A percentile compares a stretch with the other conserved stretches of the same genome.
Conservation (phyloP, 352 stramenopile genomes). For the Phytopythium ostracodes region DNA sequence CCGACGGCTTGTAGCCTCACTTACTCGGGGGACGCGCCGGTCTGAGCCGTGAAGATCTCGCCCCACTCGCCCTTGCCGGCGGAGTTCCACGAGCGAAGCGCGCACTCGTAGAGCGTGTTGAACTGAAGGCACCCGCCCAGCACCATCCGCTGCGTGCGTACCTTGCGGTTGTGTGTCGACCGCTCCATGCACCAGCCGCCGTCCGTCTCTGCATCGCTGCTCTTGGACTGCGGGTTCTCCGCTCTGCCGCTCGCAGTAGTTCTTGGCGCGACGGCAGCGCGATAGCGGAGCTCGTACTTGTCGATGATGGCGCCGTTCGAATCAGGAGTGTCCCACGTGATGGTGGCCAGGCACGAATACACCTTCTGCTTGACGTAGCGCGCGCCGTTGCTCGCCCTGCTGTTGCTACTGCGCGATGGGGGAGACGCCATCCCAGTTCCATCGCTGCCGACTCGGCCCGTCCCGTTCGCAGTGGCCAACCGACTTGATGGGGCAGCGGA, state of each 20-base stretch:
- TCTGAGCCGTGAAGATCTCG: slow-evolving; percentile 31
- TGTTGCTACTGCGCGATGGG: background rate
- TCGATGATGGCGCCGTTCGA: slow-evolving; percentile 69
- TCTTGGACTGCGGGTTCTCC: slow-evolving; percentile 6
- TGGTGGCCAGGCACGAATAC: slow-evolving; percentile 47
- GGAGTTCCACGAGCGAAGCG: slow-evolving; percentile 52
- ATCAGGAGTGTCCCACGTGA: slow-evolving; percentile 53
- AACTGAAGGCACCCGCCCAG: slow-evolving; percentile 52
- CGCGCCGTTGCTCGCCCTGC: background rate
- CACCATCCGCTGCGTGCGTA: slow-evolving; percentile 26
- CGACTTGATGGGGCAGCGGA: slow-evolving; percentile 10
- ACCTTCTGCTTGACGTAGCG: slow-evolving; percentile 39
- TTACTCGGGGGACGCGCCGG: slow-evolving; percentile 25
- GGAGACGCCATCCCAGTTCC: background rate
- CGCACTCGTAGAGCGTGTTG: slow-evolving; percentile 50
- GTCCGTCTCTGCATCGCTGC: background rate
- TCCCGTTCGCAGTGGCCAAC: background rate
- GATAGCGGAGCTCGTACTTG: slow-evolving; percentile 68
- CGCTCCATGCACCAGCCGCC: slow-evolving; percentile 38
- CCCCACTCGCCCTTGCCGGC: slow-evolving; percentile 62
- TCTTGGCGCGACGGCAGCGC: background rate
- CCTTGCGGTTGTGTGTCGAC: slow-evolving; percentile 39
- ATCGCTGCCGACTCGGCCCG: background rate
- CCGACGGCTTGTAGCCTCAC: slow-evolving; percentile 5
- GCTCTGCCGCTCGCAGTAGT: slow-evolving; percentile 14